phyloP scores from a whole-genome alignment of 129 eudicot genomes.

The Smallanthus sonchifolius region DNA sequence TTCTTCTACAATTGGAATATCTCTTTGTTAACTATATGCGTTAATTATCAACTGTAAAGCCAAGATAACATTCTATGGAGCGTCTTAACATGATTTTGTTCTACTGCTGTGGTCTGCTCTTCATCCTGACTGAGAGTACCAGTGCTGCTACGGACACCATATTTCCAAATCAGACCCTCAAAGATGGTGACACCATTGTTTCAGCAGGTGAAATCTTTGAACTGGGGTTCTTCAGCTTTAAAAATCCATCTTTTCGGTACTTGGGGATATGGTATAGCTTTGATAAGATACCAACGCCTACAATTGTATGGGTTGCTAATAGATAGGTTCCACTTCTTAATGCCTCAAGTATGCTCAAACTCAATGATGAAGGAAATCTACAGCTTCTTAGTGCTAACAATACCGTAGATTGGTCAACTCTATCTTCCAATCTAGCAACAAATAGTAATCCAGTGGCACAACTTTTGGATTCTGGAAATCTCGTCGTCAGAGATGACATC shows the following conservation, averaged over 20 bases:
- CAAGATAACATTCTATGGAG: not conserved
- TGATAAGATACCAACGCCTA: not conserved
- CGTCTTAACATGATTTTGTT: not conserved
- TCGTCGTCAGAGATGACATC: not conserved
- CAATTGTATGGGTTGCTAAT: constrained; percentile 2
- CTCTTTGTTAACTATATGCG: too few species aligned
- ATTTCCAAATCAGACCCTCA: not conserved
- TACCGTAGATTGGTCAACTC: not conserved
- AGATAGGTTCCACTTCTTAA: not conserved
- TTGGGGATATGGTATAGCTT: constrained; percentile 7
- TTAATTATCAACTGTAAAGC: not conserved
- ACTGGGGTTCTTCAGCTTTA: not conserved
- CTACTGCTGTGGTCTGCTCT: not conserved
- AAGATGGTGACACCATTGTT: not conserved
- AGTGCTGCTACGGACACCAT: not conserved
- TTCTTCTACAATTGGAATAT: too few species aligned
- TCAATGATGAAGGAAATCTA: not conserved
- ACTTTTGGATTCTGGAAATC: constrained; percentile 8
- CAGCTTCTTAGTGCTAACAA: not conserved
- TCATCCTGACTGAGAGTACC: not conserved
- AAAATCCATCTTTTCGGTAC: not conserved
- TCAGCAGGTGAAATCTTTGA: not conserved
- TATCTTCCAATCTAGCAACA: not conserved
- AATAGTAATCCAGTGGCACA: not conserved
- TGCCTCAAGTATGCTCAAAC: not conserved